Base-by-base conservation (phyloP, 2,329 filamentous ascomycete species). In the Beauveria caledonica region DNA sequence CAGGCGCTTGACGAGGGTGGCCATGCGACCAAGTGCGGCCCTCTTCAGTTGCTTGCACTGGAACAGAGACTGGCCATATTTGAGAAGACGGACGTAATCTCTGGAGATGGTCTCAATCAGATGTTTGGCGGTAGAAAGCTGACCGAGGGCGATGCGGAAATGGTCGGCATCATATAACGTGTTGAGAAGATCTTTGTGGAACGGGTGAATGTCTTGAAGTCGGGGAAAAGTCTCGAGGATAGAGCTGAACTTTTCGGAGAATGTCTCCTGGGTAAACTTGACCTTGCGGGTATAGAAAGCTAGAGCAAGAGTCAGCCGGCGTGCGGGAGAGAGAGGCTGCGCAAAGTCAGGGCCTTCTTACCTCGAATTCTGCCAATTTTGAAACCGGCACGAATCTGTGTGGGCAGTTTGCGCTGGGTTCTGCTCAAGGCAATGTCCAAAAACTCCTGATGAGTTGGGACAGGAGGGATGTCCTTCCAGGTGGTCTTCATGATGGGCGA, bases 21-120 rank as follows among this genome's bases (percentile, higher is more conserved):
- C 94, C 94, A 99, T 97, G 72, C 94, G 92, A 80, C 94, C 94
- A 58, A 99, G 85, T 9, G 89, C 95, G 56, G 95, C 94, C 65
- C 90, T 85, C 86, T 99, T 99, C 70, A 99, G 86, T 80, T 97
- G 92, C 79, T 99, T 99, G 84, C 93, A 97, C 79, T 99, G 94
- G 80, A 93, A 99, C 65, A 99, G 83, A 70, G 87, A 95, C 80
- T 96, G 92, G 60, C 91, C 92, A 78, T 99, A 97, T 82, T 96
- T 95, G 66, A 76, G 67, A 50, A 99, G 84, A 66, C 94, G 90
- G 64, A 99, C 92, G 71, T 99, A 99, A 75, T 99, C 94, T 71
- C 94, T 86, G 63, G 90, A 89, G 64, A 99, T 94, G 59, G 92
- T 95, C 82, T 99, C 94, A 60, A 99, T 95, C 65, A 97, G 79